Evolutionary conservation across 2,329 filamentous ascomycete genomes (phyloP), one percentile per base, ranked within the genome.

Genomic region (Colletotrichum euphorbiae): DNA sequence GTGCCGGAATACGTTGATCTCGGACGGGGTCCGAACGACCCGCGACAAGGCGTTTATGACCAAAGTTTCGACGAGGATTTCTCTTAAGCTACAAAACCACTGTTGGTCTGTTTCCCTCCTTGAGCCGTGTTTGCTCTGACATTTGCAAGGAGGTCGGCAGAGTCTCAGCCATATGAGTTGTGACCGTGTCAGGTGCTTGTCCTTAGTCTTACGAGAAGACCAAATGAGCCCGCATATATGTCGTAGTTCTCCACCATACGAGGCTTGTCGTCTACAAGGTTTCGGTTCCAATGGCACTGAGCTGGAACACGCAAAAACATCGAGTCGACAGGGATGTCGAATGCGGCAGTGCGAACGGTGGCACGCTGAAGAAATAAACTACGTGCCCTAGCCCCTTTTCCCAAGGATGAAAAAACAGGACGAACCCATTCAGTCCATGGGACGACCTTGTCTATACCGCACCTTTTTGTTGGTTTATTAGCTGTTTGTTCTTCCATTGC

Each of bases 371-470:
- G 42, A 63, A 67, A 45, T 24, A 64, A 64, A 58, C 60, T 54
- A 48, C 24, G 36, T 52, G 60, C 64, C 64, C 60, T 56, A 67
- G 64, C 38, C 65, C 40, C 28, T 28, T 28, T 21, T 48, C 52
- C 58, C 58, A 19, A 43, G n/a, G 19, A 52, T 24, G n/a, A 57
- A 63, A 63, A 63, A 45, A 56, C 38, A 46, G 50, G 65, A 54
- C 46, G 38, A 58, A 64, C 60, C 52, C 33, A 28, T 58, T 38
- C 46, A 19, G 36, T 67, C 33, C 65, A 67, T 67, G 65, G 60
- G 54, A 67, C 51, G 52, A 64, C 65, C 65, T 64, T 64, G 65
- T 67, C 59, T 17, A 57, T 52, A 51, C 52, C 45, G 51, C 51
- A 38, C 31, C 31, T 59, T 21, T 50, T 28, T 48, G 24, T 28